Conservation (phyloP, 78 protist species). For the Protostelium mycophagum region DNA sequence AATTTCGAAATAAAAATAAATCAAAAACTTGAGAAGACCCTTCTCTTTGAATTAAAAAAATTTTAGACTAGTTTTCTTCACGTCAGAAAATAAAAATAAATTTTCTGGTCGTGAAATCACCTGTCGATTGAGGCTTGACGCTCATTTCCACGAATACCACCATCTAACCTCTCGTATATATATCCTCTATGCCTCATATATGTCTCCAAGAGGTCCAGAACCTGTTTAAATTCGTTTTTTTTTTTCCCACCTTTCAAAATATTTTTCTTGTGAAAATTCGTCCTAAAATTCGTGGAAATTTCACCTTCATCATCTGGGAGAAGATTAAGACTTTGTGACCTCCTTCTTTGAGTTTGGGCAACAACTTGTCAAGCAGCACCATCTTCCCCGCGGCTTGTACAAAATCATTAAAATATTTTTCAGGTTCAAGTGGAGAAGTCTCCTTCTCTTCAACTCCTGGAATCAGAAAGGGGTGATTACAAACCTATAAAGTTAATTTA, state of each 20-base stretch:
- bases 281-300: too few relatives aligned
- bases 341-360: constrained; percentile 71
- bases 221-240: too few relatives aligned
- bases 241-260: constrained; percentile 13
- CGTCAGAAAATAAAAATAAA: too few relatives aligned
- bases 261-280: background rate
- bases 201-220: constrained; percentile 90
- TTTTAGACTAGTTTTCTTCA: too few relatives aligned
- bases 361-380: constrained; percentile 85
- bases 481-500: constrained; percentile 15
- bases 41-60: too few relatives aligned
- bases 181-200: constrained; percentile 56
- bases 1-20: too few relatives aligned
- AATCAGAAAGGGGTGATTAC: constrained; percentile 74
- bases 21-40: too few relatives aligned
- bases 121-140: constrained; percentile 90
- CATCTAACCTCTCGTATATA: constrained; percentile 84
- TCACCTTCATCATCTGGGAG: constrained; percentile 87
- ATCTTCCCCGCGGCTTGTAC: constrained; percentile 87
- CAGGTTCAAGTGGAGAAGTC: background rate
- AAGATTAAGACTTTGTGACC: constrained; percentile 91
- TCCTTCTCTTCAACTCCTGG: constrained; percentile 14
- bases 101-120: too few relatives aligned
- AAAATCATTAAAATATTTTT: constrained; percentile 8
- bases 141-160: constrained; percentile 66